Evolutionary conservation across 371 early-diverging fungal genomes (phyloP).

Genomic region (Mucor sp.): DNA sequence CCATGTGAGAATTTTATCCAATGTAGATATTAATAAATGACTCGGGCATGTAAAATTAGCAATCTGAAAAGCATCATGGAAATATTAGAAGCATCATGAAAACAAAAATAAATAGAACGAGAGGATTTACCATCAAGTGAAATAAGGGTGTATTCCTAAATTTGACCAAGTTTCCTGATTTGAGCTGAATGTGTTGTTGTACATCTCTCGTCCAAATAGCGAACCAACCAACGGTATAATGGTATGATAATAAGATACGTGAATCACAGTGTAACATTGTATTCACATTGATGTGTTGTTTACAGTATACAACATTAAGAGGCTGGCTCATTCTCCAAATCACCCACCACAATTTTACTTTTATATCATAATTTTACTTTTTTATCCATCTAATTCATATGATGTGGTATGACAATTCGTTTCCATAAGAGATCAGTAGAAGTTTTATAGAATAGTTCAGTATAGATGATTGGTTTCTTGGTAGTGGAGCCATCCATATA

Average conservation of each 20-base stretch:
- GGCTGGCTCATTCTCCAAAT: neutral
- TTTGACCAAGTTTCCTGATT: constrained; percentile 10
- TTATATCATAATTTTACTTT: constrained; percentile 7
- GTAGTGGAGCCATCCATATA: too few species aligned
- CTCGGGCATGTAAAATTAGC: neutral
- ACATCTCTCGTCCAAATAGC: neutral
- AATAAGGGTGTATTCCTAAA: neutral
- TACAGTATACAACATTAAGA: neutral
- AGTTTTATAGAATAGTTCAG: neutral
- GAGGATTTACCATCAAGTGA: neutral
- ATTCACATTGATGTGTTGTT: neutral
- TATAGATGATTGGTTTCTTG: too few species aligned
- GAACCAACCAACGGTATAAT: neutral
- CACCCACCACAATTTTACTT: neutral
- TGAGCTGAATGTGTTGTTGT: neutral
- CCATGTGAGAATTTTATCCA: neutral
- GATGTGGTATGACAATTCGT: neutral
- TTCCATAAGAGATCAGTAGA: neutral
- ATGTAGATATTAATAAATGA: neutral
- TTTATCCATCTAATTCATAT: constrained; percentile 1
- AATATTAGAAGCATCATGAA: neutral
- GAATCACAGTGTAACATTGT: neutral
- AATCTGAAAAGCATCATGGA: neutral
- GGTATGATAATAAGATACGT: neutral
- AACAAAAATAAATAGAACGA: neutral